These are phyloP conservation scores for Trypanosoma mega DNA, from an alignment of 208 protist genomes.

Conservation along the genomic window DNA sequence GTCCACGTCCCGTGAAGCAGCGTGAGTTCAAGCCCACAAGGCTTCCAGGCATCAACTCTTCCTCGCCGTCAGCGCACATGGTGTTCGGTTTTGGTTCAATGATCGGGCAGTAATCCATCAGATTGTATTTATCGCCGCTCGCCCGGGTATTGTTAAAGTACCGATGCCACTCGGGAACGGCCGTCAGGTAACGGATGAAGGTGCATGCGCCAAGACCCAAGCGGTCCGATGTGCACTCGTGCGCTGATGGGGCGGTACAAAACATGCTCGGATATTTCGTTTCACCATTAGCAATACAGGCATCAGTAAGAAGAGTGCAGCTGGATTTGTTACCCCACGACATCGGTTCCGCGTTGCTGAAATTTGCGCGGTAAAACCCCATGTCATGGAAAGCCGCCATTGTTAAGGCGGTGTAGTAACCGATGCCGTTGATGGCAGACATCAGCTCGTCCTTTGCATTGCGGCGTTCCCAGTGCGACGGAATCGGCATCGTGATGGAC, in stretches of 20 bases:
- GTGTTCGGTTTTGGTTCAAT: constrained; percentile 21
- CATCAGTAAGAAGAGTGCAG: constrained; percentile 22
- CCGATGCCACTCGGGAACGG: constrained; percentile 30
- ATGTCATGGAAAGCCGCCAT: constrained; percentile 36
- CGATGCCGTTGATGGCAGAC: constrained; percentile 8
- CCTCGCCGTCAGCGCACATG: constrained; percentile 17
- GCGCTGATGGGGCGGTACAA: constrained; percentile 5
- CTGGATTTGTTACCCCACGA: constrained; percentile 30
- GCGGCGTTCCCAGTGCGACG: constrained; percentile 40
- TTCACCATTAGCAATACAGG: constrained; percentile 24
- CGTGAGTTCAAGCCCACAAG: constrained; percentile 15
- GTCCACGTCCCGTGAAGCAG: constrained; percentile 15
- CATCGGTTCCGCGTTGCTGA: constrained; percentile 26
- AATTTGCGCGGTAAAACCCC: constrained; percentile 34
- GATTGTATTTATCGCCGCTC: constrained; percentile 19
- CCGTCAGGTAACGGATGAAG: not conserved
- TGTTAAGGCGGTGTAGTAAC: constrained; percentile 35
- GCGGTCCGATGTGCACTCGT: constrained; percentile 39
- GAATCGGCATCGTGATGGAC: constrained; percentile 6
- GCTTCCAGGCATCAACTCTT: constrained; percentile 20
- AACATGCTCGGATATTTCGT: constrained; percentile 31
- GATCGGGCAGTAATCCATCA: constrained; percentile 55
- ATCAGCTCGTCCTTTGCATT: constrained; percentile 38
- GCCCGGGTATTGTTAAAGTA: constrained; percentile 33
- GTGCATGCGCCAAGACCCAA: constrained; percentile 28